These are phyloP conservation scores for Acacia concinna DNA, from an alignment of 331 rosid species.

Conservation along the genomic window DNA sequence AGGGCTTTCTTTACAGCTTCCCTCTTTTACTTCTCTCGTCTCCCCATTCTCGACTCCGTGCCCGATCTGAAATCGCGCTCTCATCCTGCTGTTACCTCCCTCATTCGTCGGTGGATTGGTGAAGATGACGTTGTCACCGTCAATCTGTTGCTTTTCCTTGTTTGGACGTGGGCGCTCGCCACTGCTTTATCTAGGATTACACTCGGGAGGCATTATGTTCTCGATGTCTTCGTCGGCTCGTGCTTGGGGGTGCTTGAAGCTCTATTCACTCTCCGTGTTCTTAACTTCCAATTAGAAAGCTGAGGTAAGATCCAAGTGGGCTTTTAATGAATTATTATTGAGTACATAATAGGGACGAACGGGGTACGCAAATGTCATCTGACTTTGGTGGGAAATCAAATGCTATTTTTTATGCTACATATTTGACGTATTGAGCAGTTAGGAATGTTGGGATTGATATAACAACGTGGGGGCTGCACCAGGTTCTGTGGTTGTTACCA, in stretches of 20 bases:
- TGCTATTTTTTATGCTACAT: background rate
- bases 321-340: background rate
- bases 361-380: background rate
- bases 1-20: conserved; percentile 68
- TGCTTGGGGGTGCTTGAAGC: conserved; percentile 69
- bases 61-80: conserved; percentile 12
- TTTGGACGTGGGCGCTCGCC: conserved; percentile 59
- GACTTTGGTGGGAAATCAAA: background rate
- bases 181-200: conserved; percentile 62
- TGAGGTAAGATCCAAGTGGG: conserved; percentile 30
- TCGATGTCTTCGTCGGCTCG: conserved; percentile 41
- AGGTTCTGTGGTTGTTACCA: background rate
- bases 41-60: conserved; percentile 24
- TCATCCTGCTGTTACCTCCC: conserved; percentile 9
- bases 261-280: conserved; percentile 52
- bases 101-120: conserved; percentile 35
- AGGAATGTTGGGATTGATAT: background rate
- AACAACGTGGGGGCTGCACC: background rate
- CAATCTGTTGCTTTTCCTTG: conserved; percentile 24
- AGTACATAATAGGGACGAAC: background rate
- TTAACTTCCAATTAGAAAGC: conserved; percentile 32
- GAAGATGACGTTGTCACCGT: conserved; percentile 29
- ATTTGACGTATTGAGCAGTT: background rate
- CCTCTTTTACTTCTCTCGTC: conserved; percentile 42
- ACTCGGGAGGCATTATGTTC: conserved; percentile 76